Base-by-base conservation (phyloP, 2,329 filamentous ascomycete genomes). In the Sarocladium kiliense region DNA sequence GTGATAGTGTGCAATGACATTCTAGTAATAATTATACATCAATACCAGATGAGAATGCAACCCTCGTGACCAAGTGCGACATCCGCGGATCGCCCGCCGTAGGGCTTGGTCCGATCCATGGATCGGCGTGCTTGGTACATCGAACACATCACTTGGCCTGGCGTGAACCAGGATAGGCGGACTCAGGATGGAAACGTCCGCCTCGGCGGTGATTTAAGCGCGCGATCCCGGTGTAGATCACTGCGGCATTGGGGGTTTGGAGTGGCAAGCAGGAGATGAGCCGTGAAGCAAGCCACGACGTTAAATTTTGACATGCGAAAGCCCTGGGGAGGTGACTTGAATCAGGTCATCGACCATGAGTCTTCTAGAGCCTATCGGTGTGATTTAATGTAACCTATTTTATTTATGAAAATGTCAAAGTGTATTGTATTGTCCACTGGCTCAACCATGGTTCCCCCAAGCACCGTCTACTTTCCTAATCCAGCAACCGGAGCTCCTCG, bases 401-500 rank as follows among this genome's bases (percentile, higher is more conserved):
- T n/a, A n/a, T n/a, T n/a, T n/a, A n/a, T n/a, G n/a, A n/a, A n/a
- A n/a, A n/a, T n/a, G n/a, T n/a, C n/a, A n/a, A n/a, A n/a, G n/a
- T n/a, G n/a, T n/a, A n/a, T n/a, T n/a, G n/a, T n/a, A n/a, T n/a
- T n/a, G n/a, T n/a, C n/a, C n/a, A n/a, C n/a, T n/a, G n/a, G n/a
- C n/a, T n/a, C n/a, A n/a, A n/a, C n/a, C n/a, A n/a, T n/a, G n/a
- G n/a, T n/a, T 32, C 30, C 30, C 30, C 30, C 41, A n/a, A n/a
- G n/a, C n/a, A n/a, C 11, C 9, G 47, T 34, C 5, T 51, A 51
- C 47, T 51, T 51, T 51, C 47, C 47, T 18, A 14, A 34, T 51
- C 16, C 27, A 27, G 47, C 14, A 51, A 34, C 47, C 47, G 47
- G 47, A 51, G 30, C 47, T 36, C 11, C n/a, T 21, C 26, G 27